Evolutionary conservation across 768 basidiomycete species (phyloP).

Genomic region (Mycena belliarum): DNA sequence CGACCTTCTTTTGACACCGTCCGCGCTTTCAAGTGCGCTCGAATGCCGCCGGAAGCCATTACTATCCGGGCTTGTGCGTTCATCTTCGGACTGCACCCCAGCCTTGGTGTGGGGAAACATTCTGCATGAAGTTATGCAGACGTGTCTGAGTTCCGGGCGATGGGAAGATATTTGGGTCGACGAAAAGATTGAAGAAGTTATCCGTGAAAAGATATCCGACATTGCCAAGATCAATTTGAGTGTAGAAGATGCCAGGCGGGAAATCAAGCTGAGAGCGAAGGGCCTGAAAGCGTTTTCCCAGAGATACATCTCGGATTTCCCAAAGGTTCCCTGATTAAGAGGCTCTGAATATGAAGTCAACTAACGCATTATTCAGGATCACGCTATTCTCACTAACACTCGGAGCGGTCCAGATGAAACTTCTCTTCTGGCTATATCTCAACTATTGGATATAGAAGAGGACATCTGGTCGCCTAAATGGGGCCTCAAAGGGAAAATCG

Average conservation of each 20-base stretch:
- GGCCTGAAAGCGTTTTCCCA: conserved; percentile 67
- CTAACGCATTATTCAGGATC: conserved; percentile 40
- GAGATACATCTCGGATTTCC: conserved; percentile 62
- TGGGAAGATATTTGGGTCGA: conserved; percentile 72
- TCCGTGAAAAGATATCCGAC: conserved; percentile 56
- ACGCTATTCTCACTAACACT: conserved; percentile 69
- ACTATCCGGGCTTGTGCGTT: conserved; percentile 63
- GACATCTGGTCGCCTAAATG: conserved; percentile 97
- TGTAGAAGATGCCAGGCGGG: conserved; percentile 65
- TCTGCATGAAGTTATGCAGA: conserved; percentile 89
- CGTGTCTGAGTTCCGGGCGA: conserved; percentile 57
- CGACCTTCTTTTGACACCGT: conserved; percentile 89
- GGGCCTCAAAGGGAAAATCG: conserved; percentile 94
- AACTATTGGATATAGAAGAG: conserved; percentile 89
- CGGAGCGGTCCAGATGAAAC: conserved; percentile 50
- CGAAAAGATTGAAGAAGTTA: conserved; percentile 54
- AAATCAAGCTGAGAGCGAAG: conserved; percentile 60
- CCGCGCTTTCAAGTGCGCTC: conserved; percentile 79
- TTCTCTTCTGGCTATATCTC: conserved; percentile 68
- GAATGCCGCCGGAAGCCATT: conserved; percentile 87
- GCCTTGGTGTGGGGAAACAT: conserved; percentile 89
- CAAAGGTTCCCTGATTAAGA: conserved; percentile 53
- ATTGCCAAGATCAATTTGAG: conserved; percentile 60
- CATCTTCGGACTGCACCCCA: conserved; percentile 60
- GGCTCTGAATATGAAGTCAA: background rate